A percentile compares a stretch with the other conserved stretches of the same genome.
Conservation (phyloP, 2,329 filamentous ascomycete species). For the Aspergillus sojae region DNA sequence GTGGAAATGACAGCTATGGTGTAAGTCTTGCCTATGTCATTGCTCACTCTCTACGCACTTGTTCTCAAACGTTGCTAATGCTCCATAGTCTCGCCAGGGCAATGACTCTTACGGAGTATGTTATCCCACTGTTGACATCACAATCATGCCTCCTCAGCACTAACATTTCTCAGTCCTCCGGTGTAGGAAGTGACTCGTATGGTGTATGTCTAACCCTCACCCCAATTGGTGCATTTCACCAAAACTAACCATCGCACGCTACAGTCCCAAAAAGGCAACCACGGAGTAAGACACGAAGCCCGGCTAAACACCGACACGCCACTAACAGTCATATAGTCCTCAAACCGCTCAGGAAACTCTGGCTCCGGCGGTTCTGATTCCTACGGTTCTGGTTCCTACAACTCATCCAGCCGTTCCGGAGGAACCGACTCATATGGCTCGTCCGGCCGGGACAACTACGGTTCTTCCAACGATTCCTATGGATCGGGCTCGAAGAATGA, state of each 20-base stretch:
- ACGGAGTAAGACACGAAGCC: not conserved
- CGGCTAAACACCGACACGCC: not conserved
- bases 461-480: not conserved
- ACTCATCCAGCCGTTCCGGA: not conserved
- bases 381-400: not conserved
- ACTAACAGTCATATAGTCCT: not conserved
- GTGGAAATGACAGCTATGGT: not conserved
- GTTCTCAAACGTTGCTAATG: not conserved
- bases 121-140: not conserved
- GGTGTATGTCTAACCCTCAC: not conserved
- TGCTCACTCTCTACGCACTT: not conserved
- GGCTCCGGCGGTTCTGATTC: not conserved
- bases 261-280: not conserved
- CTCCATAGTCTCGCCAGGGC: not conserved
- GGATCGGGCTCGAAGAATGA: not conserved
- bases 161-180: not conserved
- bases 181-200: not conserved
- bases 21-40: not conserved
- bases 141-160: not conserved
- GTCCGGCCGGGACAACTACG: not conserved
- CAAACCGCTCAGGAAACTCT: not conserved
- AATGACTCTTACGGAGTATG: slow-evolving; percentile 1
- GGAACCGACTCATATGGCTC: not conserved
- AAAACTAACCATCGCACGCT: not conserved
- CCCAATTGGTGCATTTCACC: not conserved